Conservation (phyloP, 2,329 filamentous ascomycete genomes). For the Xylaria sp. region DNA sequence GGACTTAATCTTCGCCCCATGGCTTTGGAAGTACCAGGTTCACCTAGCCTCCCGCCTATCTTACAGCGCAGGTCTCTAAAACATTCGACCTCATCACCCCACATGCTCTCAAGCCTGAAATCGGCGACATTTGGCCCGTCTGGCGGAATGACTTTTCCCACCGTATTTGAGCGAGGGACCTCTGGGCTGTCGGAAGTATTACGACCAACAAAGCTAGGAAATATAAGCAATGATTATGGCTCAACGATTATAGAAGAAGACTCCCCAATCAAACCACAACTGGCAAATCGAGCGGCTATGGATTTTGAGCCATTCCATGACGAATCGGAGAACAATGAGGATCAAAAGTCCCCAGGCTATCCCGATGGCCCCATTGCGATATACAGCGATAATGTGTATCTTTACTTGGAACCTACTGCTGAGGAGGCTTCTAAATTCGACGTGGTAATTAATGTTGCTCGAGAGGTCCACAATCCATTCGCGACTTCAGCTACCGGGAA, state of each 20-base stretch:
- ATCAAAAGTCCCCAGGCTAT: conserved; percentile 84
- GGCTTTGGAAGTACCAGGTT: conserved; percentile 64
- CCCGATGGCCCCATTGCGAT: conserved; percentile 85
- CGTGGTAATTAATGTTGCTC: conserved; percentile 85
- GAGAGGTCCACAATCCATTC: conserved; percentile 83
- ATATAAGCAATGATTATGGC: conserved; percentile 48
- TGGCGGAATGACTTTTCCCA: conserved; percentile 73
- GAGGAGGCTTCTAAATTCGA: conserved; percentile 82
- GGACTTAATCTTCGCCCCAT: conserved; percentile 61
- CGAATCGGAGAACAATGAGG: conserved; percentile 77
- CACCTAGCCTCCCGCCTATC: conserved; percentile 67
- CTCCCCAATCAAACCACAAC: conserved; percentile 68
- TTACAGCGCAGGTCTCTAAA: conserved; percentile 71
- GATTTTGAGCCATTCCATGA: conserved; percentile 70
- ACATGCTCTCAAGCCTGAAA: conserved; percentile 69
- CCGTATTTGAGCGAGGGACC: conserved; percentile 68
- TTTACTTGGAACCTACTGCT: conserved; percentile 82
- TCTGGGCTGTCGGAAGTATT: conserved; percentile 68
- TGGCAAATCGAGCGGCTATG: conserved; percentile 68
- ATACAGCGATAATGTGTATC: conserved; percentile 79
- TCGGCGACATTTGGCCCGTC: conserved; percentile 68
- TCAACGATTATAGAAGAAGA: conserved; percentile 64
- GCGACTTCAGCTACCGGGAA: conserved; percentile 42
- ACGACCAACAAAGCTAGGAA: conserved; percentile 60
- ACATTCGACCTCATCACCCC: conserved; percentile 74